phyloP scores from a whole-genome alignment of 805 yeast genomes.

The Tetrapisispora arboricola region DNA sequence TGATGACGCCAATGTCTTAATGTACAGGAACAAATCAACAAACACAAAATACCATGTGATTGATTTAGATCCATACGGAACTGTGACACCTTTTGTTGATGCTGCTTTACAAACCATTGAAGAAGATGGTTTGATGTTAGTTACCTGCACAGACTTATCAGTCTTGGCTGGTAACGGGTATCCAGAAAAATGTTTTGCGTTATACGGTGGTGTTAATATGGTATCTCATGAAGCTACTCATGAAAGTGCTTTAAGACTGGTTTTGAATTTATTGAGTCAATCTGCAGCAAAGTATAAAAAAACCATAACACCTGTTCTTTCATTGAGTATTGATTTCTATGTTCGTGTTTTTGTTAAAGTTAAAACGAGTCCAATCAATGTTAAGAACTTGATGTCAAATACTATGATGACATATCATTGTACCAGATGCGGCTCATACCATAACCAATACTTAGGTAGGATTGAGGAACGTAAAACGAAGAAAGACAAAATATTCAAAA shows the following conservation, averaged over 20 bases:
- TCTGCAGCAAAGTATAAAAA: slow-evolving; percentile 88
- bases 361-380: slow-evolving; percentile 65
- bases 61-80: slow-evolving; percentile 95
- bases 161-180: slow-evolving; percentile 93
- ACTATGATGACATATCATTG: slow-evolving; percentile 77
- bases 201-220: slow-evolving; percentile 86
- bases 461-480: slow-evolving; percentile 34
- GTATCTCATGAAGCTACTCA: slow-evolving; percentile 75
- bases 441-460: slow-evolving; percentile 68
- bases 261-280: slow-evolving; percentile 60
- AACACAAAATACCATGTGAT: slow-evolving; percentile 62
- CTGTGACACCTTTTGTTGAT: slow-evolving; percentile 93
- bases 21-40: slow-evolving; percentile 42
- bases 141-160: slow-evolving; percentile 94
- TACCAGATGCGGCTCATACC: slow-evolving; percentile 71
- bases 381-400: slow-evolving; percentile 66
- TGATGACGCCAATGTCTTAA: slow-evolving; percentile 85
- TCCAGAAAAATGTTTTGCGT: slow-evolving; percentile 92
- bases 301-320: slow-evolving; percentile 74
- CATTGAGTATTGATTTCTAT: slow-evolving; percentile 85
- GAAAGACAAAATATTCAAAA: slow-evolving; percentile 30
- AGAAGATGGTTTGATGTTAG: slow-evolving; percentile 76
- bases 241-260: slow-evolving; percentile 84
- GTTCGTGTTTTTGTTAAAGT: slow-evolving; percentile 79
- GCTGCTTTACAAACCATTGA: slow-evolving; percentile 77